These are phyloP conservation scores for Cladophialophora psammophila DNA, from an alignment of 2,329 filamentous ascomycete genomes.

Conservation along the genomic window DNA sequence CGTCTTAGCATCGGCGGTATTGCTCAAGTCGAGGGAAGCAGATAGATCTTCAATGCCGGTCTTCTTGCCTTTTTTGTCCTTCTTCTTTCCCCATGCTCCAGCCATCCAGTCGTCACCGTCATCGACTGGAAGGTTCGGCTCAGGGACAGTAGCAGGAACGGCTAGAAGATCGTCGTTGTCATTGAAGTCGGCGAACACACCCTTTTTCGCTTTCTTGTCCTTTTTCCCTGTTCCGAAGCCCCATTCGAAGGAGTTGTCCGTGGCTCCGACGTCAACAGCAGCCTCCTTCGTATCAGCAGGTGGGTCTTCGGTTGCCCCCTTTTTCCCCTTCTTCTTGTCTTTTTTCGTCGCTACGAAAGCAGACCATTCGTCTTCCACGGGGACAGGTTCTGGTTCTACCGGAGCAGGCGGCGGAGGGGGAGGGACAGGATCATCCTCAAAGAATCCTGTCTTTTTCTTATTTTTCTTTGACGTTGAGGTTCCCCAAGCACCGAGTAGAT, in stretches of 20 bases:
- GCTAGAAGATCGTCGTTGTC: slow-evolving; percentile 42
- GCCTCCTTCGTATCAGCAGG: slow-evolving; percentile 30
- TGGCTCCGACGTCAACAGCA: slow-evolving; percentile 17
- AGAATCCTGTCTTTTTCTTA: slow-evolving; percentile 48
- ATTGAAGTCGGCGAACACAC: slow-evolving; percentile 41
- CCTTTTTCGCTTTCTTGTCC: slow-evolving; percentile 48
- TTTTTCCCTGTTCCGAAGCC: slow-evolving; percentile 52
- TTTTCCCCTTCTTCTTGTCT: slow-evolving; percentile 46
- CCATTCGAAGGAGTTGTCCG: slow-evolving; percentile 37
- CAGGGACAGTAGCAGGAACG: slow-evolving; percentile 44
- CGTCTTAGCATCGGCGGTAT: slow-evolving; percentile 35
- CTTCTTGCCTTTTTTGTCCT: slow-evolving; percentile 53
- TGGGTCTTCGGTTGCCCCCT: slow-evolving; percentile 37
- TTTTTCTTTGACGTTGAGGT: slow-evolving; percentile 55
- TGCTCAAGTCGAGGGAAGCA: slow-evolving; percentile 38
- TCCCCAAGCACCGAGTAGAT: slow-evolving; percentile 45
- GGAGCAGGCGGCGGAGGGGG: slow-evolving; percentile 34
- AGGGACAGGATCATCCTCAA: slow-evolving; percentile 33
- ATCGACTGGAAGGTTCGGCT: slow-evolving; percentile 40
- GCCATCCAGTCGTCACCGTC: slow-evolving; percentile 50
- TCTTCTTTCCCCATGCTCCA: slow-evolving; percentile 47
- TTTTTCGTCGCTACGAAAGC: slow-evolving; percentile 39
- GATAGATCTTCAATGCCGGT: slow-evolving; percentile 41
- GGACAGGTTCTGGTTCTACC: slow-evolving; percentile 43
- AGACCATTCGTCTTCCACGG: slow-evolving; percentile 40